Base-by-base conservation (phyloP, 1,284 basidiomycete species). In the Rhodotorula sp. region DNA sequence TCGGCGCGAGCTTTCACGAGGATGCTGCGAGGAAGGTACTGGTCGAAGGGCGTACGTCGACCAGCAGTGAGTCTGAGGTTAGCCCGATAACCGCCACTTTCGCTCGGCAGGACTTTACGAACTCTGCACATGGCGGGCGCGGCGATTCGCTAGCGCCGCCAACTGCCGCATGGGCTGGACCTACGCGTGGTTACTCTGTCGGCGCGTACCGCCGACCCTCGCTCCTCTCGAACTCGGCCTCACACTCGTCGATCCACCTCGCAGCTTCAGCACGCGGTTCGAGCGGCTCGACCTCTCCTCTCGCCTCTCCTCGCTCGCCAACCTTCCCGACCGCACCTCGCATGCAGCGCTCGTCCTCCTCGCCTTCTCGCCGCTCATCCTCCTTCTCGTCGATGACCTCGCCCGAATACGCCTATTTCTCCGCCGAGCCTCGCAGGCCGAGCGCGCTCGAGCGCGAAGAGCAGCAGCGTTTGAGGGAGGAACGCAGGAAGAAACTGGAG, bases 1-100 rank as follows among this genome's bases (percentile, higher is more conserved):
- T 73, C 22, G 71, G 71, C 15, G 60, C 48, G 18, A 51, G 61
- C 30, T 58, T 70, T 22, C 55, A 62, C 26, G 64, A 70, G 58
- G 48, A 24, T 3, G 61, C 65, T 40, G 68, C 61, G 18, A 44
- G 51, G 44, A 44, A 51, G 28, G 56, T 67, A 1, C 46, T 61
- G 9, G 57, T 63, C 8, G 37, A 24, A 15, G 30, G 30, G 2
- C 26, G 22, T 48, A 26, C n/a, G 26, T 10, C 18, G 7, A 18
- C n/a, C 6, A 52, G 52, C 31, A 22, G 20, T 20, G 11, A n/a
- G 31, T 2, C 10, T 7, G 59, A 60, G 28, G 44, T 66, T 44
- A 56, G 59, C 24, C 64, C 59, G 10, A 66, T 59, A n/a, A 61
- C 46, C 31, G 47, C 50, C 24, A 48, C 48, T 10, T 59, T 46